These are phyloP conservation scores for Lomentospora prolificans DNA, from an alignment of 2,329 filamentous ascomycete species.

Conservation along the genomic window DNA sequence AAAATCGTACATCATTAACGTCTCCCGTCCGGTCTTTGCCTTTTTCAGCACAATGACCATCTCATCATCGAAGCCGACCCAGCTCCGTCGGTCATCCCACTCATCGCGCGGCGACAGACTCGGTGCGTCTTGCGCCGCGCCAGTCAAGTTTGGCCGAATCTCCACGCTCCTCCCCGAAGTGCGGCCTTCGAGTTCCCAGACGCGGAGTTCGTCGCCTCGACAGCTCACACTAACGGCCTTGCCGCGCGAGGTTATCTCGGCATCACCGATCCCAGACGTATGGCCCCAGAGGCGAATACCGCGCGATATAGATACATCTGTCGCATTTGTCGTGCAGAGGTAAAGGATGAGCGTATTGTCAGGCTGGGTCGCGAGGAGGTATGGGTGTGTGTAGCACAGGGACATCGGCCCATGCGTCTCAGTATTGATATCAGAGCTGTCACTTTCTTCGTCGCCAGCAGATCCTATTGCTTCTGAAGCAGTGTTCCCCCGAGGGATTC, in stretches of 20 bases:
- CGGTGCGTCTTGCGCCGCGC: background rate
- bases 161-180: conserved; percentile 41
- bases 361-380: conserved; percentile 70
- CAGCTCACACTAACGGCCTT: conserved; percentile 85
- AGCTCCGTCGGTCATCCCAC: conserved; percentile 43
- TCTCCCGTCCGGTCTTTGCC: conserved; percentile 55
- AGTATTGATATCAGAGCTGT: conserved; percentile 11
- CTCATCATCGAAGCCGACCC: conserved; percentile 85
- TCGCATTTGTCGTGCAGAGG: conserved; percentile 63
- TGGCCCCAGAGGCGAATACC: conserved; percentile 82
- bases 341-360: conserved; percentile 84
- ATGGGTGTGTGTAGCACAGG: conserved; percentile 69
- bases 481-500: background rate
- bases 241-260: conserved; percentile 72
- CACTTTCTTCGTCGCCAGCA: conserved; percentile 10
- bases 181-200: conserved; percentile 82
- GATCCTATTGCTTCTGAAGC: conserved; percentile 1
- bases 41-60: conserved; percentile 82
- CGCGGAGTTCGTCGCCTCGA: conserved; percentile 66
- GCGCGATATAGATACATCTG: conserved; percentile 56
- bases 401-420: conserved; percentile 42
- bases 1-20: conserved; percentile 80
- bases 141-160: conserved; percentile 30
- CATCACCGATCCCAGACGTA: conserved; percentile 78
- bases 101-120: conserved; percentile 11